phyloP scores from a whole-genome alignment of 2,329 filamentous ascomycete genomes.

The Onygenales sp. region DNA sequence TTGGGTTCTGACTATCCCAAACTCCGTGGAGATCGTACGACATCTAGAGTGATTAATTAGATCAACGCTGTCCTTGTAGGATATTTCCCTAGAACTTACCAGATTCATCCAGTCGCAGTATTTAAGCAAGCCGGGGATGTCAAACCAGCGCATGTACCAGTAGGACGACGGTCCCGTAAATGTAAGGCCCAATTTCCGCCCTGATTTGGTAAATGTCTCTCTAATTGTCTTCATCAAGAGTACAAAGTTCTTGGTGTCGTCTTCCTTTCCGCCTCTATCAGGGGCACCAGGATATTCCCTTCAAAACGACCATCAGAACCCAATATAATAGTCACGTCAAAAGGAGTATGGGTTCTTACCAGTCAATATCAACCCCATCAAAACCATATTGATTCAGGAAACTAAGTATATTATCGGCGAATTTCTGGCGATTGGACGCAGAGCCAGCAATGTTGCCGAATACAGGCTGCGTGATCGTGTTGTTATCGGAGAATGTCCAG shows the following conservation, averaged over 20 bases:
- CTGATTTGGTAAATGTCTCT: conserved; percentile 6
- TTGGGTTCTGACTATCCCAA: conserved; percentile 15
- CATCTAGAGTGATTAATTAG: conserved; percentile 9
- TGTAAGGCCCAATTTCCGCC: conserved; percentile 5
- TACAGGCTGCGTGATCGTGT: conserved; percentile 6
- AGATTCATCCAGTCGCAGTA: conserved; percentile 15
- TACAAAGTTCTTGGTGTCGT: conserved; percentile 13
- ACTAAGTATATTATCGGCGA: conserved; percentile 7
- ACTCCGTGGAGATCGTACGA: conserved; percentile 18
- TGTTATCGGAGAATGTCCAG: conserved; percentile 9
- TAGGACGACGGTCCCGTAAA: conserved; percentile 14
- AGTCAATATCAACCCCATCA: conserved; percentile 17
- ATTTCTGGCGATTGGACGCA: conserved; percentile 4
- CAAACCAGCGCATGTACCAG: conserved; percentile 22
- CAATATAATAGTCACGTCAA: neutral
- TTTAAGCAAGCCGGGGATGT: conserved; percentile 13
- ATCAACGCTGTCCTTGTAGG: neutral
- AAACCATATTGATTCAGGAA: conserved; percentile 17
- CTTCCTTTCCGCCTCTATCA: conserved; percentile 11
- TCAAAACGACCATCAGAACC: neutral
- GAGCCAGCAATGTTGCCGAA: conserved; percentile 6
- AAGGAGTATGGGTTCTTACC: conserved; percentile 2
- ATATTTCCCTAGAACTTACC: neutral
- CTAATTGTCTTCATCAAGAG: conserved; percentile 7
- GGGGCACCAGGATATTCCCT: conserved; percentile 15